Percentiles rank a stretch among this genome's conserved stretches.
Conservation (phyloP, 495 filamentous ascomycete species). For the Thozetella sp. region DNA sequence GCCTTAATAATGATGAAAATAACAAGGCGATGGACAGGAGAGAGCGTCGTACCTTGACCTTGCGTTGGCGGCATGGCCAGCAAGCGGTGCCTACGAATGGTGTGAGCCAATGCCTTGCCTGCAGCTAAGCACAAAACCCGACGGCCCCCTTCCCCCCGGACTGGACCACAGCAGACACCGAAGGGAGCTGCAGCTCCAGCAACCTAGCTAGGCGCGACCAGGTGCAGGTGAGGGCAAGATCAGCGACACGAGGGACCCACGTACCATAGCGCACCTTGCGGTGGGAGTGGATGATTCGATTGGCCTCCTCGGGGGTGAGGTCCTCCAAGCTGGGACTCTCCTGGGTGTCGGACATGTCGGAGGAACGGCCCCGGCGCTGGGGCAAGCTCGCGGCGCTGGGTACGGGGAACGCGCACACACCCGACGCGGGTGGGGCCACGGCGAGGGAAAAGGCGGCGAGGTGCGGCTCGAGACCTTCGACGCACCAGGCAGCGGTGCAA, state of each 20-base stretch:
- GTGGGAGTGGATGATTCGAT: conserved; percentile 60
- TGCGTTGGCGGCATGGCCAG: conserved; percentile 73
- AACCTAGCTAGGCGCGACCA: too few species aligned
- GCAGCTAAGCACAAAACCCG: background rate
- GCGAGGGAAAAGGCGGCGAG: background rate
- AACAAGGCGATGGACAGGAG: too few species aligned
- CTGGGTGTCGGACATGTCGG: conserved; percentile 32
- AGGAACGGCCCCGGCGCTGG: conserved; percentile 2
- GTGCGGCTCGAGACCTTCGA: background rate
- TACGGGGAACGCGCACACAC: background rate
- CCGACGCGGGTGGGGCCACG: background rate
- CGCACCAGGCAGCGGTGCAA: background rate
- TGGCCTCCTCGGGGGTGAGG: conserved; percentile 57
- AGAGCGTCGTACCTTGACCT: conserved; percentile 53
- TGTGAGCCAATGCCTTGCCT: conserved; percentile 3
- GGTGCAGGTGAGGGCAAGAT: background rate
- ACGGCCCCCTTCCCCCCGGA: too few species aligned
- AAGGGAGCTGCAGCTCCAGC: too few species aligned
- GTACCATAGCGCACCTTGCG: conserved; percentile 61
- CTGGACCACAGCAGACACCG: background rate
- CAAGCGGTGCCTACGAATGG: conserved; percentile 58
- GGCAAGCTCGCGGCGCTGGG: background rate
- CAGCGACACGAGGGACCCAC: too few species aligned
- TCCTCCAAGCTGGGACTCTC: conserved; percentile 43
- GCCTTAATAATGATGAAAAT: background rate